A percentile compares a stretch with the other conserved stretches of the same genome.
Evolutionary conservation across 768 basidiomycete genomes (phyloP).

Genomic region (Rhizopogon vulgaris): DNA sequence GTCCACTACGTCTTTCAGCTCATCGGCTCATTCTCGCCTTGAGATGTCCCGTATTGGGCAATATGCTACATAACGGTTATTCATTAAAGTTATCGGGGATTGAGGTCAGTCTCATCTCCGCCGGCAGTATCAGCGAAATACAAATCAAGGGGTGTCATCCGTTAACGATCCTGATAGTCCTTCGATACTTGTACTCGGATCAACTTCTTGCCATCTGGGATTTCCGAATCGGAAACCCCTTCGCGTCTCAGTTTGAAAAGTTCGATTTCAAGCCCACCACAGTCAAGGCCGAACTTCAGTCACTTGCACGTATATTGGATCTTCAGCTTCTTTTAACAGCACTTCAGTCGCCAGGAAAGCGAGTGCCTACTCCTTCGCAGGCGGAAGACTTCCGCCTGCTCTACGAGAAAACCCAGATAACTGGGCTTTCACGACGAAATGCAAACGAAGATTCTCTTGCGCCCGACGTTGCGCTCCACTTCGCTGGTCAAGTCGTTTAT

Average conservation of each 20-base stretch:
- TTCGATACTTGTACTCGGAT: conserved; percentile 89
- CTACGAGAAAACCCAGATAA: conserved; percentile 29
- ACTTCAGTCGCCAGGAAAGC: conserved; percentile 59
- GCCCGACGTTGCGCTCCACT: conserved; percentile 66
- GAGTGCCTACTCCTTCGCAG: conserved; percentile 42
- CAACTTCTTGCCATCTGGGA: conserved; percentile 83
- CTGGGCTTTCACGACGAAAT: conserved; percentile 1
- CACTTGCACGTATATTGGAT: conserved; percentile 51
- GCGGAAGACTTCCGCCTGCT: conserved; percentile 43
- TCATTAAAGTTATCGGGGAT: conserved; percentile 21
- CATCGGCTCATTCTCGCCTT: conserved; percentile 65
- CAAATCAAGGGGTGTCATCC: conserved; percentile 52
- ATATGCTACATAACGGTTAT: conserved; percentile 32
- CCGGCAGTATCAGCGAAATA: conserved; percentile 22
- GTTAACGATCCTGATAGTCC: conserved; percentile 64
- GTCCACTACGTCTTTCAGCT: conserved; percentile 44
- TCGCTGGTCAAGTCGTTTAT: conserved; percentile 58
- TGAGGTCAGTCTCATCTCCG: conserved; percentile 19
- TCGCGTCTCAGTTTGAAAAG: conserved; percentile 34
- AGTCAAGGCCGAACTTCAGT: conserved; percentile 59
- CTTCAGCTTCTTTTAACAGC: conserved; percentile 49
- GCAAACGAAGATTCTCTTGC: conserved; percentile 25
- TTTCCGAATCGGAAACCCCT: conserved; percentile 44
- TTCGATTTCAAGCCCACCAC: conserved; percentile 37
- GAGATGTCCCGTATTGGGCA: conserved; percentile 43